These are phyloP conservation scores for Alternaria sp. DNA, from an alignment of 2,329 filamentous ascomycete species.

Conservation along the genomic window DNA sequence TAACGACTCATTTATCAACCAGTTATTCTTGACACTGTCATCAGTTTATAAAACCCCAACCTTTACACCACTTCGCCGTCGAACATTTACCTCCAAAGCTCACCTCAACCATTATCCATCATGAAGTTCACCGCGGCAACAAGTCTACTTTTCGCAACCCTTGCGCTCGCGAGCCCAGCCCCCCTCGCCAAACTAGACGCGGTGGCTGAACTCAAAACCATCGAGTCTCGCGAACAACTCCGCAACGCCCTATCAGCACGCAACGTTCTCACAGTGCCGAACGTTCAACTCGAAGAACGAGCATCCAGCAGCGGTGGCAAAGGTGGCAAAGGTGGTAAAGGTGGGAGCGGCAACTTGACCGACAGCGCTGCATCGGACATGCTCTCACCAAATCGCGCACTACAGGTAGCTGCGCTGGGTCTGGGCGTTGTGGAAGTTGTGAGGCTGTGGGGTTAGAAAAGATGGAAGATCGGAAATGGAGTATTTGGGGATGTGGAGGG, in stretches of 20 bases:
- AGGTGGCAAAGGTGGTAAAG: slow-evolving; percentile 23
- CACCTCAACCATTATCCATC: slow-evolving; percentile 3
- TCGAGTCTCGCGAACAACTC: slow-evolving; percentile 17
- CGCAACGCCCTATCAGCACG: slow-evolving; percentile 21
- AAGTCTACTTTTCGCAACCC: slow-evolving; percentile 36
- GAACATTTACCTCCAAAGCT: neutral
- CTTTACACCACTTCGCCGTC: neutral
- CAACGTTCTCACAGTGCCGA: slow-evolving; percentile 19
- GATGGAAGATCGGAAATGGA: neutral
- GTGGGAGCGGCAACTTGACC: slow-evolving; percentile 12
- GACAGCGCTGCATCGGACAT: slow-evolving; percentile 31
- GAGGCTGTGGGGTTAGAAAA: slow-evolving; percentile 32
- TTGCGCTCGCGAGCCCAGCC: slow-evolving; percentile 42
- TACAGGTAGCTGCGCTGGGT: slow-evolving; percentile 40
- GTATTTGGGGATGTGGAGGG: neutral
- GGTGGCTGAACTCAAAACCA: slow-evolving; percentile 9
- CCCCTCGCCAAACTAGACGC: slow-evolving; percentile 30
- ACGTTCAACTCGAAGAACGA: slow-evolving; percentile 34
- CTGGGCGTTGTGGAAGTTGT: slow-evolving; percentile 38
- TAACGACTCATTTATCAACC: neutral
- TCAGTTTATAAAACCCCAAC: neutral
- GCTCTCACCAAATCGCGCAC: slow-evolving; percentile 30
- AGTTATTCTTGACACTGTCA: neutral
- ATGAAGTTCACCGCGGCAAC: slow-evolving; percentile 42
- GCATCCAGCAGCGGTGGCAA: neutral